Evolutionary conservation across 805 yeast genomes (phyloP).

Genomic region (Suhomyces xylopsoci): DNA sequence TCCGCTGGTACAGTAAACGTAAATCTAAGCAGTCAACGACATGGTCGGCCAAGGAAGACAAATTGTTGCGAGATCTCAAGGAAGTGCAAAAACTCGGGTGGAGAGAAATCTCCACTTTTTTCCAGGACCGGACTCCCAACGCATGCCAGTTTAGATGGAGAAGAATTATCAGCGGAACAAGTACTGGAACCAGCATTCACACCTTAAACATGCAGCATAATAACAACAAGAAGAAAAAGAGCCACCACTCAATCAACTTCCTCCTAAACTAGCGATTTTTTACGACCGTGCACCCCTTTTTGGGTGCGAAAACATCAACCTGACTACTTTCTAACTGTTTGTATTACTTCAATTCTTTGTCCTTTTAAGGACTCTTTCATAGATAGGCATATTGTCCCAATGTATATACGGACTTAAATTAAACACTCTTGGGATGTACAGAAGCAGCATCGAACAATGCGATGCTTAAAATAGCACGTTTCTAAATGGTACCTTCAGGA

Average conservation of each 20-base stretch:
- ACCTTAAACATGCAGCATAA: neutral
- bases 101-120: slow-evolving; percentile 81
- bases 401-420: neutral
- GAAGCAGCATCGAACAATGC: neutral
- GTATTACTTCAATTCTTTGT: neutral
- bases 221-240: slow-evolving; percentile 12
- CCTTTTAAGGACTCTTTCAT: neutral
- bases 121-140: slow-evolving; percentile 75
- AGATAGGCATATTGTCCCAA: neutral
- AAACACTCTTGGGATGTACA: neutral
- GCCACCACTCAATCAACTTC: slow-evolving; percentile 29
- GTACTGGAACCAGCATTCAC: slow-evolving; percentile 5
- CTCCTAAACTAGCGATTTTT: slow-evolving; percentile 18
- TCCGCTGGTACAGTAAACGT: slow-evolving; percentile 10
- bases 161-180: slow-evolving; percentile 46
- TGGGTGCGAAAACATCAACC: neutral
- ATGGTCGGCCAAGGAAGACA: slow-evolving; percentile 80
- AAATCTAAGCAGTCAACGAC: slow-evolving; percentile 41
- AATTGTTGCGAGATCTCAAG: slow-evolving; percentile 67
- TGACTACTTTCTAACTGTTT: neutral
- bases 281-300: neutral
- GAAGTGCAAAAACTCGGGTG: slow-evolving; percentile 84
- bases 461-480: neutral
- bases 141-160: slow-evolving; percentile 71
- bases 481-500: neutral